phyloP scores from a whole-genome alignment of 2,329 filamentous ascomycete genomes.

The Diaporthe sp. region DNA sequence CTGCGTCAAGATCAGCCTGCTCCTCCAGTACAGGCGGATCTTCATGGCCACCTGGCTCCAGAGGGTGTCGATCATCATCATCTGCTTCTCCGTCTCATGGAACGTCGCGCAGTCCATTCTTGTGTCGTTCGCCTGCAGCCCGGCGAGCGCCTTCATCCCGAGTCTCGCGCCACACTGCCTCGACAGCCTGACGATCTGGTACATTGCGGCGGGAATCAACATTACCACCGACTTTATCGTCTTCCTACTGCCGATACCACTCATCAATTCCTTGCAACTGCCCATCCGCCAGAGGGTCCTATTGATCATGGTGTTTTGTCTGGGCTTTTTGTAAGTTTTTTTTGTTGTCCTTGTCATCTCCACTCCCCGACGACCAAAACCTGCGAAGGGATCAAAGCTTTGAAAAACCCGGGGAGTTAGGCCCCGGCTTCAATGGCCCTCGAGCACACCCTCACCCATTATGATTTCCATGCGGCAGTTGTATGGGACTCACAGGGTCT shows the following conservation, averaged over 20 bases:
- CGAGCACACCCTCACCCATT: background rate
- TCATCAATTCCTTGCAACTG: conserved; percentile 53
- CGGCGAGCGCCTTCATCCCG: conserved; percentile 45
- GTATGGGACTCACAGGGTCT: conserved; percentile 1
- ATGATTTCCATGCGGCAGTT: background rate
- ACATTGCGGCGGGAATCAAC: conserved; percentile 50
- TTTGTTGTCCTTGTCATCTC: background rate
- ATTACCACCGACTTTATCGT: conserved; percentile 53
- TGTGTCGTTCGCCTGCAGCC: conserved; percentile 48
- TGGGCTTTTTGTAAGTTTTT: conserved; percentile 43
- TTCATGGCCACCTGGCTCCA: conserved; percentile 47
- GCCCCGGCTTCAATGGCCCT: background rate
- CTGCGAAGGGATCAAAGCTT: background rate
- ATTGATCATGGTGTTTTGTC: conserved; percentile 43
- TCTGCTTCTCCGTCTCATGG: conserved; percentile 47
- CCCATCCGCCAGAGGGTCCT: conserved; percentile 43
- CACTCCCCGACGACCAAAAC: background rate
- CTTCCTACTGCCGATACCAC: conserved; percentile 54
- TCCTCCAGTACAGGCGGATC: conserved; percentile 52
- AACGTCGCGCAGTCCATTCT: conserved; percentile 45
- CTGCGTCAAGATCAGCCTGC: conserved; percentile 51
- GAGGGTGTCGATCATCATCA: conserved; percentile 31
- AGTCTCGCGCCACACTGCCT: conserved; percentile 40
- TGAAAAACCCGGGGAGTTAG: background rate
- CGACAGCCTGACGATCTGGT: conserved; percentile 44